These are phyloP conservation scores for Aspergillus baeticus DNA, from an alignment of 495 filamentous ascomycete genomes.

Conservation along the genomic window DNA sequence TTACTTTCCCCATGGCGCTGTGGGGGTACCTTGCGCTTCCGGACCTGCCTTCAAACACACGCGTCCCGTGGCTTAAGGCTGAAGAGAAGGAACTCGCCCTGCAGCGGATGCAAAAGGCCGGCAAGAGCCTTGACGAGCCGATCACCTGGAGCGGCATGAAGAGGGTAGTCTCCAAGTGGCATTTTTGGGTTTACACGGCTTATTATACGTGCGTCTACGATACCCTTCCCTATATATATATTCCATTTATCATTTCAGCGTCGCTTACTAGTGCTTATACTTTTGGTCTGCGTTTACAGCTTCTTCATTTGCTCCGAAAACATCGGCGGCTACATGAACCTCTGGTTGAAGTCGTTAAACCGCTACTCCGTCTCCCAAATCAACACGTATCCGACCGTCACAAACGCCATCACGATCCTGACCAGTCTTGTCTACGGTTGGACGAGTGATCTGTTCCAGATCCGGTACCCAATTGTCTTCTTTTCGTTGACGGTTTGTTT, in stretches of 20 bases:
- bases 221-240: too few relatives aligned
- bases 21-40: slow-evolving; percentile 36
- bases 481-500: neutral
- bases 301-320: slow-evolving; percentile 1
- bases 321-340: neutral
- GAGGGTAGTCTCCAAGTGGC: neutral
- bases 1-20: slow-evolving; percentile 46
- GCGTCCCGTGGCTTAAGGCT: neutral
- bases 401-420: neutral
- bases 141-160: neutral
- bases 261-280: too few relatives aligned
- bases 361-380: neutral
- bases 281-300: too few relatives aligned
- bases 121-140: neutral
- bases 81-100: neutral
- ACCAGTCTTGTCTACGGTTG: neutral
- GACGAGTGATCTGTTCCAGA: neutral
- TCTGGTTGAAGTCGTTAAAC: neutral
- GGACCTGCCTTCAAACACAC: neutral
- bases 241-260: too few relatives aligned
- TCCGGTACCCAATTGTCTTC: neutral
- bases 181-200: neutral
- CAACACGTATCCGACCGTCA: neutral
- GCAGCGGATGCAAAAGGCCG: neutral
- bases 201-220: neutral